Base-by-base conservation (phyloP, 2,329 filamentous ascomycete genomes). In the Pestalotiopsis sp. region DNA sequence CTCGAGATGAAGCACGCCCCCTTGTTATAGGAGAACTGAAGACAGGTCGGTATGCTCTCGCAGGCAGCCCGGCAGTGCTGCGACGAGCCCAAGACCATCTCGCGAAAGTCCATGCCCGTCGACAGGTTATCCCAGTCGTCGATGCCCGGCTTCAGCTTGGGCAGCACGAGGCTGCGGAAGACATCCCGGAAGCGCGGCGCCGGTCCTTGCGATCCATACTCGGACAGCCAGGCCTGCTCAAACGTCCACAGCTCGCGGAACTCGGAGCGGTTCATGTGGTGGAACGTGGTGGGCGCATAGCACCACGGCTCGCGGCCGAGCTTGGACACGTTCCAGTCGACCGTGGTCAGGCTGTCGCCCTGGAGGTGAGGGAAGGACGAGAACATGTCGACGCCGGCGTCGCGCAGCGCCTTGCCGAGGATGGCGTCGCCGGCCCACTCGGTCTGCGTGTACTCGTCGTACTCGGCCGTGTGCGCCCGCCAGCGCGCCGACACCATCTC, bases 351-450 rank as follows among this genome's bases (percentile, higher is more conserved):
- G 67, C 80, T 82, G 62, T 78, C 77, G 63, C 73, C 73, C 1
- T 81, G 78, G 31, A 85, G 73, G 23, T 81, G 81, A 6, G 86
- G 86, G 80, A 83, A 87, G 1, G 83, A 80, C 71, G 79, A 83
- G 7, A 79, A 78, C 38, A 86, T 75, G 5, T 77, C 76, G 6
- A 87, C 78, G 36, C 82, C 83, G 4, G 82, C 79, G 69, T 86
- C 84, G 1, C 74, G 71, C 12, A 87, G 72, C 2, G 83, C 81
- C 69, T 83, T 84, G n/a, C 82, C 82, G 3, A 87, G 76, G 5
- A 87, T 81, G 63, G 84, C 85, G 67, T 86, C 84, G 2, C 84
- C 84, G 0, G 85, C 85, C 79, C 82, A 84, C 71, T 86, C 82
- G 38, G 74, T 70, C 20, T 77, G 77, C 0, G 85, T 86, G 69